Percentiles rank a stretch among this genome's conserved stretches.
Conservation (phyloP, 768 basidiomycete species). For the Suillus sp. region DNA sequence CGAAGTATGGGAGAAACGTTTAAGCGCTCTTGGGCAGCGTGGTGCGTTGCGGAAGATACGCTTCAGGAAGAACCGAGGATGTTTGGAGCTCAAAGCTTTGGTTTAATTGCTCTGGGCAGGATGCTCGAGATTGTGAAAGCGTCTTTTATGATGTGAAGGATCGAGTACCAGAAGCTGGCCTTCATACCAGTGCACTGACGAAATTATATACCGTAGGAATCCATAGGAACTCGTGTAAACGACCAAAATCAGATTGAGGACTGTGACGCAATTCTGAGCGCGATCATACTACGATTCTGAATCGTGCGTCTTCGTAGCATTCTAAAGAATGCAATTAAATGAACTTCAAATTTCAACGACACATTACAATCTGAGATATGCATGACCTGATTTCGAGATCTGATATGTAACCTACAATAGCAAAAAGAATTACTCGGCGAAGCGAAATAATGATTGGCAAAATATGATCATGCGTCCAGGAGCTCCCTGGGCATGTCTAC, state of each 20-base stretch:
- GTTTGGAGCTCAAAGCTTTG: slow-evolving; percentile 49
- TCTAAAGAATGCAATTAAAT: neutral
- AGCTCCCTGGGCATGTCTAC: slow-evolving; percentile 79
- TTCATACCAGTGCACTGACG: neutral
- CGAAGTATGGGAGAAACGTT: slow-evolving; percentile 35
- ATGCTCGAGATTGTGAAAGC: slow-evolving; percentile 45
- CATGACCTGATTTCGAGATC: neutral
- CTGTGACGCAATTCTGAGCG: neutral
- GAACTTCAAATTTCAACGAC: slow-evolving; percentile 4
- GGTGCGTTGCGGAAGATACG: slow-evolving; percentile 40
- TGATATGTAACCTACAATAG: neutral
- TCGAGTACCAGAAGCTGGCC: neutral
- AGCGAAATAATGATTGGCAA: neutral
- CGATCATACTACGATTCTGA: neutral
- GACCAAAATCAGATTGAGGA: neutral
- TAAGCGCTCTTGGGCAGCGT: slow-evolving; percentile 47
- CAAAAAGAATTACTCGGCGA: neutral
- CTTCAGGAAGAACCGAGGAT: slow-evolving; percentile 25
- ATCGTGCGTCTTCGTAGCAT: neutral
- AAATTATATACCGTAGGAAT: neutral
- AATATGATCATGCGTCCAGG: slow-evolving; percentile 44
- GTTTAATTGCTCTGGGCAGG: slow-evolving; percentile 45
- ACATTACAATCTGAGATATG: slow-evolving; percentile 10
- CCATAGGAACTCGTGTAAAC: neutral
- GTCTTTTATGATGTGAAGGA: slow-evolving; percentile 6